Conservation (phyloP, 768 basidiomycete genomes). For the Agrocybe pediades region DNA sequence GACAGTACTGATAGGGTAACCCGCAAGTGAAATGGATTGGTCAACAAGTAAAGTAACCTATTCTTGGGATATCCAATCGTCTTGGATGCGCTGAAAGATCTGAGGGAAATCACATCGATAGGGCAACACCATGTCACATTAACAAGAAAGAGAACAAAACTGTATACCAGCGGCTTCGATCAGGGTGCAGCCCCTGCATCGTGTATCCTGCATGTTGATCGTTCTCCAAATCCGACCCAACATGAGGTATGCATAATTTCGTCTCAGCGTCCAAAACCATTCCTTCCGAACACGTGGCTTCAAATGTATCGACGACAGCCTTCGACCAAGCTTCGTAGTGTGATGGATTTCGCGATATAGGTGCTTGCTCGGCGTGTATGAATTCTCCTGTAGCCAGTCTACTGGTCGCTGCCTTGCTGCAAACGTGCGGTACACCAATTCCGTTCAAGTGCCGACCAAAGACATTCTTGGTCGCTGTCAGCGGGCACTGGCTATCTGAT, state of each 20-base stretch:
- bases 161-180: neutral
- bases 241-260: constrained; percentile 10
- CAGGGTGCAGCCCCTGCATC: neutral
- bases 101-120: neutral
- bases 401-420: constrained; percentile 25
- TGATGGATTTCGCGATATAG: constrained; percentile 15
- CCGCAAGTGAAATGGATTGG: no score
- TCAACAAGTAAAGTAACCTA: neutral
- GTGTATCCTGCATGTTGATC: neutral
- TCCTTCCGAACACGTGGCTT: constrained; percentile 12
- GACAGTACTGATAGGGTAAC: no score
- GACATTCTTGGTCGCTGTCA: constrained; percentile 47
- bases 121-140: neutral
- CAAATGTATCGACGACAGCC: constrained; percentile 35
- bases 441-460: constrained; percentile 47
- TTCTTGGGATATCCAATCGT: neutral
- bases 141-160: neutral
- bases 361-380: constrained; percentile 44
- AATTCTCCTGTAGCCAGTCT: constrained; percentile 35
- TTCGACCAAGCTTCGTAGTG: constrained; percentile 35
- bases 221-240: neutral
- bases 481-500: constrained; percentile 37
- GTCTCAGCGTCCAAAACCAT: constrained; percentile 17
- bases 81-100: neutral
- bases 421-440: constrained; percentile 29